These are phyloP conservation scores for Penicillium sp. DNA, from an alignment of 2,329 filamentous ascomycete species.

Conservation along the genomic window DNA sequence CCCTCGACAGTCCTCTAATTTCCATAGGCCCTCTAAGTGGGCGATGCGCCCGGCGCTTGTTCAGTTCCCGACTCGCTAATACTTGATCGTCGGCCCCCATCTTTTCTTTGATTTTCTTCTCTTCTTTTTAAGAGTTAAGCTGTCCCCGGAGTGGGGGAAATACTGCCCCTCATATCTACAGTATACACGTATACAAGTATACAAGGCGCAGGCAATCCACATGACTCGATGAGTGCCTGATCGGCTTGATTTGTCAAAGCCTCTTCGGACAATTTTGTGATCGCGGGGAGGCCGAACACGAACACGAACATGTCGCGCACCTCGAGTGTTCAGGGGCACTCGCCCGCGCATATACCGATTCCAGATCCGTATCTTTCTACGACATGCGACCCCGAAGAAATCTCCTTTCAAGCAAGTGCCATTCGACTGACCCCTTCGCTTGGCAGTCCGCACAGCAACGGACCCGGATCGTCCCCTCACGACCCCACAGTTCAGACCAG, in stretches of 20 bases:
- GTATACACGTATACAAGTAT: not conserved
- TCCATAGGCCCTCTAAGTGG: not conserved
- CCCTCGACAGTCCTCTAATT: not conserved
- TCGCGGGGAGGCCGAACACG: not conserved
- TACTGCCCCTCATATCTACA: not conserved
- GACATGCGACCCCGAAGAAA: slow-evolving; percentile 41
- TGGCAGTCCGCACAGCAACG: slow-evolving; percentile 18
- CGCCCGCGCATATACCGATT: slow-evolving; percentile 26
- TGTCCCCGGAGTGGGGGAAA: not conserved
- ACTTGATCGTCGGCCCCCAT: slow-evolving; percentile 9
- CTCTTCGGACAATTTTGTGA: not conserved
- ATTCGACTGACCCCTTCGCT: slow-evolving; percentile 33
- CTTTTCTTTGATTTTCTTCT: not conserved
- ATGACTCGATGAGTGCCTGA: not conserved
- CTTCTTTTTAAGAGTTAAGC: not conserved
- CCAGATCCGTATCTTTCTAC: slow-evolving; percentile 44
- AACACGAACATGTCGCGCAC: slow-evolving; percentile 24
- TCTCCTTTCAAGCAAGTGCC: slow-evolving; percentile 34
- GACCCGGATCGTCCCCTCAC: slow-evolving; percentile 15
- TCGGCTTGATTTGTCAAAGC: not conserved
- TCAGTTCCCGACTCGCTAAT: slow-evolving; percentile 10
- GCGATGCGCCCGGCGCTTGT: slow-evolving; percentile 13
- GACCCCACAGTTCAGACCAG: slow-evolving; percentile 15
- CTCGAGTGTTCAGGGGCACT: slow-evolving; percentile 18
- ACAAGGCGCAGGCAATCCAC: not conserved